A percentile compares a stretch with the other conserved stretches of the same genome.
Evolutionary conservation across 179 eudicot genomes (phyloP).

Genomic region (Pouteria campechiana): DNA sequence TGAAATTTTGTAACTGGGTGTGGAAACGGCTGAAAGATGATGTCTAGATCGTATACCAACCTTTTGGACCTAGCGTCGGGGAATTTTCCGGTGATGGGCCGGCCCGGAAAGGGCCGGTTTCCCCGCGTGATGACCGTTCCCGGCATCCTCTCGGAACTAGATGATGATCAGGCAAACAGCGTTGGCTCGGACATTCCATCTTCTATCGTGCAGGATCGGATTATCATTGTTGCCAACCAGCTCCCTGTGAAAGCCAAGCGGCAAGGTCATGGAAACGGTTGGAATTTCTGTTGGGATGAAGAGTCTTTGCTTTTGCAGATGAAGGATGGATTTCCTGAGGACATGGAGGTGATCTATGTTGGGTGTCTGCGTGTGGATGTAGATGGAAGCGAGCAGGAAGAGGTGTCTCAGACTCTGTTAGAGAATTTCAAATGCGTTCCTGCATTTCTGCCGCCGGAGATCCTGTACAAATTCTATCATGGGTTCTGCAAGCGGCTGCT

Average conservation of each 20-base stretch:
- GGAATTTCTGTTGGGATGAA: constrained; percentile 82
- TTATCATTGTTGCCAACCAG: constrained; percentile 75
- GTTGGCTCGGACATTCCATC: constrained; percentile 66
- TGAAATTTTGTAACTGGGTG: neutral
- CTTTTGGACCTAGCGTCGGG: constrained; percentile 70
- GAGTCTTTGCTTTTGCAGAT: constrained; percentile 67
- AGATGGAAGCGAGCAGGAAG: constrained; percentile 70
- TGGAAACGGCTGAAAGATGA: constrained; percentile 22
- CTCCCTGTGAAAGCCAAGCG: constrained; percentile 56
- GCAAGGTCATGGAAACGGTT: constrained; percentile 55
- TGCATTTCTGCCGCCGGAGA: constrained; percentile 56
- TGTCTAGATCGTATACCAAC: constrained; percentile 87
- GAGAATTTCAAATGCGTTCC: constrained; percentile 68
- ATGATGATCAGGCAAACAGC: constrained; percentile 56
- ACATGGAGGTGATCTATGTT: constrained; percentile 73
- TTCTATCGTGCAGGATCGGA: constrained; percentile 47
- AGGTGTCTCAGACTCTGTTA: constrained; percentile 55
- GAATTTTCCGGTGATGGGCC: constrained; percentile 58
- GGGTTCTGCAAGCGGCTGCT: constrained; percentile 83
- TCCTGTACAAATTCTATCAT: constrained; percentile 50
- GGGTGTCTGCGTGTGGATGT: constrained; percentile 73
- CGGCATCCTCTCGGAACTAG: constrained; percentile 60
- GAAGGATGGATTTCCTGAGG: constrained; percentile 73
- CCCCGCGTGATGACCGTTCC: constrained; percentile 86
- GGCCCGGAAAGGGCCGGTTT: constrained; percentile 35